These are phyloP conservation scores for Quercus gilva DNA, from an alignment of 306 rosid genomes.

Conservation along the genomic window DNA sequence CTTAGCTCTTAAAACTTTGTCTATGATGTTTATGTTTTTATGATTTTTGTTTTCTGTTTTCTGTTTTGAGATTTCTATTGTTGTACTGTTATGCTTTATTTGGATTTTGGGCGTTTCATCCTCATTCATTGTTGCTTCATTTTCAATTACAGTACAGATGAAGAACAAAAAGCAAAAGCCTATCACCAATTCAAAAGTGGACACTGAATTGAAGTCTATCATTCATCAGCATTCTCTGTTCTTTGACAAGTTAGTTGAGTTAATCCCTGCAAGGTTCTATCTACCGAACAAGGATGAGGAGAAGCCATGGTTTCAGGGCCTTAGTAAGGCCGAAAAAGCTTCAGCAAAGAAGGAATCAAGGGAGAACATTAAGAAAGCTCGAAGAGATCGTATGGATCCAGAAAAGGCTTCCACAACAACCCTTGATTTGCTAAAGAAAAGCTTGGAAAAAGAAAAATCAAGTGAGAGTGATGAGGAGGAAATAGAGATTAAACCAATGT, in stretches of 20 bases:
- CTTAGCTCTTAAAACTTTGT: no score
- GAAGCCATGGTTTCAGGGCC: constrained; percentile 88
- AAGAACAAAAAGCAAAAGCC: constrained; percentile 47
- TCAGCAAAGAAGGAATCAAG: constrained; percentile 64
- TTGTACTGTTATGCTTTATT: no score
- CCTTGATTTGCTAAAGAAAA: constrained; percentile 48
- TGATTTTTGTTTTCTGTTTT: no score
- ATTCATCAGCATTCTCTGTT: constrained; percentile 59
- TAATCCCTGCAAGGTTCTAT: constrained; percentile 83
- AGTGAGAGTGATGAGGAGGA: constrained; percentile 28
- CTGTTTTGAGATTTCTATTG: no score
- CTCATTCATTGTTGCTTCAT: neutral
- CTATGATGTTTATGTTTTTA: no score
- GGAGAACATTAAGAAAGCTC: constrained; percentile 71
- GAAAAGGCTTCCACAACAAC: constrained; percentile 64
- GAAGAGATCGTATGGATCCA: constrained; percentile 68
- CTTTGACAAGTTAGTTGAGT: constrained; percentile 76
- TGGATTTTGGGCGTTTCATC: neutral
- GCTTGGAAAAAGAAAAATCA: constrained; percentile 33
- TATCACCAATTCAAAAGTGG: constrained; percentile 2
- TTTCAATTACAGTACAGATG: constrained; percentile 29
- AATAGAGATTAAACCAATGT: constrained; percentile 26
- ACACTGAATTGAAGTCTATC: constrained; percentile 39
- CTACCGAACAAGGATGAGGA: constrained; percentile 53
- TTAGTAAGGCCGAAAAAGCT: constrained; percentile 56